Evolutionary conservation across 331 rosid species (phyloP).

Genomic region (Quercus tomentella): DNA sequence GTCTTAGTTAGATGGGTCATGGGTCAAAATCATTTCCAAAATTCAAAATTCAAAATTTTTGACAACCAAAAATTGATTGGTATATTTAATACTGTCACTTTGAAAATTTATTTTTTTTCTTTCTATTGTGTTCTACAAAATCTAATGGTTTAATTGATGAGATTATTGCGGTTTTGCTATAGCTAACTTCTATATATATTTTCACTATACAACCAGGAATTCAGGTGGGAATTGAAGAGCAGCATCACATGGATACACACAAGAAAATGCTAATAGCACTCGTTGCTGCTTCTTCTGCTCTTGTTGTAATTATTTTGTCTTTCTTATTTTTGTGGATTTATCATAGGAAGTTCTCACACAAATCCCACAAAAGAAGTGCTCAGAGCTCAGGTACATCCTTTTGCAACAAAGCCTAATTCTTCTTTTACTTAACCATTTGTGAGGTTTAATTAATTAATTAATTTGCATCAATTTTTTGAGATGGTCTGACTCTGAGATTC

Average conservation of each 20-base stretch:
- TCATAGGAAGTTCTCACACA: conserved; percentile 27
- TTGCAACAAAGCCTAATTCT: neutral
- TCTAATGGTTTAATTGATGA: conserved; percentile 2
- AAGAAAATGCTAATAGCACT: conserved; percentile 56
- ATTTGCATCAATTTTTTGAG: neutral
- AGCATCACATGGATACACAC: conserved; percentile 36
- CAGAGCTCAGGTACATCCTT: conserved; percentile 51
- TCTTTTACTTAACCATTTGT: neutral
- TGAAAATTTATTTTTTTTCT: neutral
- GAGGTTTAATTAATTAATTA: neutral
- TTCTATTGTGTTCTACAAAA: neutral
- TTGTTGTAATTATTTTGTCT: conserved; percentile 36
- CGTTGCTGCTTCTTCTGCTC: conserved; percentile 24
- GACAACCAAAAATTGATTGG: neutral
- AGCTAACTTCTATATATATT: conserved; percentile 9
- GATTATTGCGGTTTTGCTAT: neutral
- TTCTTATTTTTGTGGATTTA: conserved; percentile 61
- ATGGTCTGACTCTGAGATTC: conserved; percentile 4
- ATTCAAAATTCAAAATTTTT: conserved; percentile 31
- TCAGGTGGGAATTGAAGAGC: conserved; percentile 26
- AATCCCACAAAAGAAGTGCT: conserved; percentile 34
- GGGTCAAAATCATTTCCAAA: conserved; percentile 21
- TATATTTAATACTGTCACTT: conserved; percentile 26
- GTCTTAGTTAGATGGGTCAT: conserved; percentile 9
- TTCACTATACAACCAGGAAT: conserved; percentile 24